Base-by-base conservation (phyloP, 2,329 filamentous ascomycete genomes). In the Epichloe amarillans region DNA sequence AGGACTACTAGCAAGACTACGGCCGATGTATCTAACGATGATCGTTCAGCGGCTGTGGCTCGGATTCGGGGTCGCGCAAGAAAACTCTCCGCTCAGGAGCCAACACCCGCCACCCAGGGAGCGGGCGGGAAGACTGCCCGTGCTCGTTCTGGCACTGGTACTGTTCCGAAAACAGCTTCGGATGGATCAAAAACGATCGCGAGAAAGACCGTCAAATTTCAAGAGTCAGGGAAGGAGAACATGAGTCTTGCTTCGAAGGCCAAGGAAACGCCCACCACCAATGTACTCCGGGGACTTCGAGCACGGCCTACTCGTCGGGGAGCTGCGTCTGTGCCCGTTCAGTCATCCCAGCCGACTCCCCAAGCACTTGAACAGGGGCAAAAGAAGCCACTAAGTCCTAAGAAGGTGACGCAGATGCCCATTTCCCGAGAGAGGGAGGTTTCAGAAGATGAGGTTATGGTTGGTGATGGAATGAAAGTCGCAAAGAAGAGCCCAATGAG, bases 171-270 rank as follows among this genome's bases (percentile, higher is more conserved):
- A 33, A 57, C 64, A 5, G 62, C 62, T 4, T 55, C 61, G 15
- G 63, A 67, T 36, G 54, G 60, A 2, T 61, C 56, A 55, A 76
- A 71, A 63, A 63, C 75, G 17, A 66, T 70, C 5, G 63, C 70
- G 36, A 82, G 77, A 68, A 84, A 82, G 68, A 73, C 70, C 3
- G 80, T 83, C 58, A 80, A 76, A 52, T 83, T 83, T 61, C 72
- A 82, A 60, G 77, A 79, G 57, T 76, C 77, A 3, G 79, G 82
- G 61, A 83, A 84, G 65, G 80, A 84, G 61, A 83, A 83, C 55
- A 64, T 79, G 38, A 62, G 70, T 19, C 77, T 76, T 14, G 57
- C 63, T 3, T 50, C 62, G 21, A 69, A 66, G 51, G 55, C 60
- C 30, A 72, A 72, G 59, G 60, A 64, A 46, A 54, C 65, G 43